Evolutionary conservation across 2,329 filamentous ascomycete genomes (phyloP), one percentile per base, ranked within the genome.

Genomic region (Mariannaea elegans): DNA sequence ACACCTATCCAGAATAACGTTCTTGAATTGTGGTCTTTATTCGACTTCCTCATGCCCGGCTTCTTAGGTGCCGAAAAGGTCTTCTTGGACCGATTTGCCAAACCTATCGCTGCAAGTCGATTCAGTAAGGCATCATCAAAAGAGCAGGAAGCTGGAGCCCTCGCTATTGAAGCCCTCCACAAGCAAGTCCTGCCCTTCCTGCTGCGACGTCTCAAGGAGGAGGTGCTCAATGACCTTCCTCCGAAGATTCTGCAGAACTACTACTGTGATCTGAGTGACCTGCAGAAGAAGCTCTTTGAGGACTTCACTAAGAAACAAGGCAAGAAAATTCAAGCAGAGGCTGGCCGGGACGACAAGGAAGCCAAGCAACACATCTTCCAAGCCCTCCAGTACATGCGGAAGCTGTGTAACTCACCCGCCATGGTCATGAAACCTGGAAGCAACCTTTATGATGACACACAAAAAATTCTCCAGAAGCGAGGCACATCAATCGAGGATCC

Each of bases 231-330:
- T 68, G 95, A 99, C 71, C 82, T 99, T 8, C 95, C 95, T 2
- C 95, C 95, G 7, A 99, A 99, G 87, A 99, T 99, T 71, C 81
- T 99, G 50, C 95, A 99, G 75, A 99, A 99, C 77, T 99, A 99
- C 80, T 99, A 99, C 79, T 99, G 95, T 76, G 95, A 99, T 72
- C 88, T 97, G 16, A 97, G 93, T 71, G 95, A 99, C 56, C 81
- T 99, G 50, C 95, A 99, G 76, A 91, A 90, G 80, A 96, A 92
- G 75, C 85, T 99, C 1, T 99, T 99, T 70, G 95, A 98, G 42
- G 94, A 98, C 73, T 99, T 99, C 75, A 91, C 89, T 19, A 96
- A 91, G 83, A 96, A 93, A 67, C 94, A 99, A 75, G 90, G 93
- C 72, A 96, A 93, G 77, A 91, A 92, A 64, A 85, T 99, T 31